A percentile compares a stretch with the other conserved stretches of the same genome.
phyloP scores from a whole-genome alignment of 208 protist genomes.

The Acanthamoeba castellanii region DNA sequence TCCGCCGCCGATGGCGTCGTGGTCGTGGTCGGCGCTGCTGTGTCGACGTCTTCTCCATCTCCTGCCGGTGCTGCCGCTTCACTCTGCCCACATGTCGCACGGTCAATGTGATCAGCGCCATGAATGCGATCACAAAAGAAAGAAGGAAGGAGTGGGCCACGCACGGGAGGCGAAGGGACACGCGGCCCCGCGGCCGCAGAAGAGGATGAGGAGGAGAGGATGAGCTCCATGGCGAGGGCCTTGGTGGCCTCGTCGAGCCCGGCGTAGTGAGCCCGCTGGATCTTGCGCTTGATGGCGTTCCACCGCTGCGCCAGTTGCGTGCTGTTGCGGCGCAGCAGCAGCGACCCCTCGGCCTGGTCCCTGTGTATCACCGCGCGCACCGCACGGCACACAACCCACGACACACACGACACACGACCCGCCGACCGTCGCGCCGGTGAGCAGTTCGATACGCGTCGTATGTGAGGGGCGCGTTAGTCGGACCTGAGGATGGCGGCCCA shows the following conservation, averaged over 20 bases:
- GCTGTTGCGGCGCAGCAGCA: slow-evolving; percentile 9
- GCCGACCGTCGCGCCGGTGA: background rate
- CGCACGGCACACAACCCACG: too few relatives aligned
- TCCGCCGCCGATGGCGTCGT: background rate
- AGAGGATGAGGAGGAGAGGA: background rate
- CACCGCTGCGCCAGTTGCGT: slow-evolving; percentile 10
- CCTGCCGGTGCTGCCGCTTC: background rate
- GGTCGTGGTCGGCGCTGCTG: background rate
- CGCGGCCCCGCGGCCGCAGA: background rate
- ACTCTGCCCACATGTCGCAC: background rate
- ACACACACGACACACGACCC: background rate
- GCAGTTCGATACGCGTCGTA: background rate
- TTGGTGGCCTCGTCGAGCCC: slow-evolving; percentile 24
- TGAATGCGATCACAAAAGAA: too few relatives aligned
- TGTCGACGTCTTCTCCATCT: background rate
- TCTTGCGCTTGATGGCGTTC: slow-evolving; percentile 35
- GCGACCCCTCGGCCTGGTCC: background rate
- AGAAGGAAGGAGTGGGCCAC: too few relatives aligned
- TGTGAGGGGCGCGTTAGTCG: background rate
- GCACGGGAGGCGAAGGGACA: background rate
- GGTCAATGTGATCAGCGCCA: too few relatives aligned
- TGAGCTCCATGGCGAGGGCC: background rate
- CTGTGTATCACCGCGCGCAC: too few relatives aligned
- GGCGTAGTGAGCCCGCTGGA: slow-evolving; percentile 5
- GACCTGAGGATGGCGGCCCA: background rate